Base-by-base conservation (phyloP, 1,139 yeast genomes). In the Yamadazyma friedrichii region DNA sequence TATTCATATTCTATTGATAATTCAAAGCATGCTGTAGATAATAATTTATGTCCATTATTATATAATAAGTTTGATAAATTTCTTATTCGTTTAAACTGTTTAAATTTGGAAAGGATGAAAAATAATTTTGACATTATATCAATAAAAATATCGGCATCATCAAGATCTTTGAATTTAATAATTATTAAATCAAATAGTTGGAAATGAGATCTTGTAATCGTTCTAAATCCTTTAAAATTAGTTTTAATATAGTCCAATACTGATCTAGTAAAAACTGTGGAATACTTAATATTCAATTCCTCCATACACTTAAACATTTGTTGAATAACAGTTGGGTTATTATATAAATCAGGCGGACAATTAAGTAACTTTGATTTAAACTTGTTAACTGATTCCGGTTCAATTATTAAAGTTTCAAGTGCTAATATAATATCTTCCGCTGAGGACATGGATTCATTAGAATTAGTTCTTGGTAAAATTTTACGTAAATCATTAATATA, bases 41-140 rank as follows among this genome's bases (percentile, higher is more conserved):
- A 16, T 5, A n/a, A 2, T 25, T 31, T 31, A 4, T 5, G n/a
- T 5, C 31, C 62, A 56, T 17, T 54, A 38, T 51, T 58, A 42
- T 42, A 60, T 25, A 54, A 44, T 4, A 65, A 38, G 43, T 61
- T 59, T 4, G 69, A 59, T 4, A 65, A 37, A 43, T 64, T 64
- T 40, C 63, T 51, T 9, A 66, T 52, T 37, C 73, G 48, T 41
- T 62, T 64, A 8, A 40, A 33, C 39, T 64, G 64, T 9, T 52
- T 51, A 44, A 55, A 59, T 16, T 50, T 46, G 1, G 39, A 33
- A 10, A 43, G 15, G 6, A 49, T 36, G n/a, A 36, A 38, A 15
- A 9, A 36, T n/a, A 42, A 29, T 3, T 38, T 15, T 15, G 41
- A 8, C 9, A 22, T 25, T 9, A 33, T 28, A 3, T 33, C 37